phyloP scores from a whole-genome alignment of 2,329 filamentous ascomycete genomes.

The Fusarium sublunatum region DNA sequence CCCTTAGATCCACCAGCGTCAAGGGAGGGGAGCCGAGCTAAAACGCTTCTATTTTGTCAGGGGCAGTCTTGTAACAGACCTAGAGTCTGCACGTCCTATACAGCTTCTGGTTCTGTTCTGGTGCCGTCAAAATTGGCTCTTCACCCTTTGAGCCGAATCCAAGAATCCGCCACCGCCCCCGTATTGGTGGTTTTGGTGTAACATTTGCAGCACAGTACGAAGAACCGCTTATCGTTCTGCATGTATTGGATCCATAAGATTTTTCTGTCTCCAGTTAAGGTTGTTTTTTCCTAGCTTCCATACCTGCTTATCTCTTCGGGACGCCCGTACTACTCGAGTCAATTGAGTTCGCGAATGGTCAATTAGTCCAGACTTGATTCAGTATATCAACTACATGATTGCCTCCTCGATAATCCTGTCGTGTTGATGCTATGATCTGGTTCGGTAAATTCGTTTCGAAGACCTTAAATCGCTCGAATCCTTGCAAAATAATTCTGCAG shows the following conservation, averaged over 20 bases:
- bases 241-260: constrained; percentile 24
- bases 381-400: constrained; percentile 4
- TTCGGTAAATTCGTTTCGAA: constrained; percentile 9
- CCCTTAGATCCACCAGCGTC: constrained; percentile 38
- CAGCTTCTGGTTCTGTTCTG: constrained; percentile 15
- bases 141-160: constrained; percentile 44
- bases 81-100: no score
- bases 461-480: constrained; percentile 33
- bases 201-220: constrained; percentile 38
- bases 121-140: constrained; percentile 17
- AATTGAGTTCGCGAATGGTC: constrained; percentile 13
- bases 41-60: constrained; percentile 37
- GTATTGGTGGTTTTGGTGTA: constrained; percentile 15
- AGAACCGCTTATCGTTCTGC: constrained; percentile 27
- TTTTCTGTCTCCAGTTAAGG: constrained; percentile 24
- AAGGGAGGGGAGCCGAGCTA: constrained; percentile 44
- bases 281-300: constrained; percentile 18
- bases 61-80: neutral
- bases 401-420: constrained; percentile 3
- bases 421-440: constrained; percentile 1
- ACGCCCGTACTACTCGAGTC: constrained; percentile 34
- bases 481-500: constrained; percentile 33
- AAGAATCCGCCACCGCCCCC: constrained; percentile 44
- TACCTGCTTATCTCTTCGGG: constrained; percentile 36
- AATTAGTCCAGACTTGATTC: constrained; percentile 4